Base-by-base conservation (phyloP, 805 yeast species). In the Jamesozyma rosinii region DNA sequence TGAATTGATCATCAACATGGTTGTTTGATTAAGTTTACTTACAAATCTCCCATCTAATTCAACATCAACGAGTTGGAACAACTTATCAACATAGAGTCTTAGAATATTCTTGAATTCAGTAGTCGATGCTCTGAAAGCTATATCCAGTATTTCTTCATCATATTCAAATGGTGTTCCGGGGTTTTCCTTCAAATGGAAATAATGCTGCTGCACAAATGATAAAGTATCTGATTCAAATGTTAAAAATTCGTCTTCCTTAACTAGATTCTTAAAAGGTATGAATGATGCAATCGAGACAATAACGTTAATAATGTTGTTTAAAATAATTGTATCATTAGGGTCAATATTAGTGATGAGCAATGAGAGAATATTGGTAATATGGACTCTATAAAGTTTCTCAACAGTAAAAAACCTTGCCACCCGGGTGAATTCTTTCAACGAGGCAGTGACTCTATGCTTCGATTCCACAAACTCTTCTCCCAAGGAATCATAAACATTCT, bases 321-420 rank as follows among this genome's bases (percentile, higher is more conserved):
- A 81, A 56, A 89, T 76, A 13, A 69, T 71, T 39, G 87, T 70
- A 61, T 92, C 98, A 58, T 89, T 92, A 0, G 89, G 76, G 58
- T 92, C 97, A 24, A 92, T 78, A 26, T 92, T 95, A 0, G 88
- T 84, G 6, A 88, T 59, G 2, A 81, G 66, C 60, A 86, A 70
- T 22, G 79, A 75, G 33, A 89, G 58, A 14, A 92, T 67, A 42
- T 94, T 75, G 0, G 94, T 77, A 11, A 87, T 66, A 54, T 92
- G 98, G 11, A 85, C 78, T 36, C 95, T 68, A 56, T 74, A 86
- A 1, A 77, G 61, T 1, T 81, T 81, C 2, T 75, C 69, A 5
- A 66, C 57, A 0, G 83, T 79, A 70, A 92, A 76, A 47, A 74
- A 79, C 43, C 94, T 71, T 1, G 82, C 73, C 19, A 85, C 61